Conservation (phyloP, 2,329 filamentous ascomycete genomes). For the Cercospora sp. region DNA sequence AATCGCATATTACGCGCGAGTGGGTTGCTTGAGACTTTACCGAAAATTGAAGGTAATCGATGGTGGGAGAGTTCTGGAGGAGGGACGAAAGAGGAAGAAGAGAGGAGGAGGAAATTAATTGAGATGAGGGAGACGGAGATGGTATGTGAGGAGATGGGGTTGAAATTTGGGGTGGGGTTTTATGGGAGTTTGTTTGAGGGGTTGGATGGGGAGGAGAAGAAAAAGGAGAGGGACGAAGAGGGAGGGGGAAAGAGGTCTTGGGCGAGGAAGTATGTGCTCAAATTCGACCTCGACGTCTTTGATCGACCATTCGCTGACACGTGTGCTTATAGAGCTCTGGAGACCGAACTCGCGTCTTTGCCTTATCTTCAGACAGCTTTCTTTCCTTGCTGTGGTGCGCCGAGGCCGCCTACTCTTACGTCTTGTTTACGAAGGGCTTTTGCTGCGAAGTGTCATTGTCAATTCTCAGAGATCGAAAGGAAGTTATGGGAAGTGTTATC, state of each 20-base stretch:
- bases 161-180: slow-evolving; percentile 35
- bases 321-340: slow-evolving; percentile 24
- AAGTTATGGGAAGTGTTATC: slow-evolving; percentile 39
- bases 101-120: slow-evolving; percentile 8
- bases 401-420: slow-evolving; percentile 33
- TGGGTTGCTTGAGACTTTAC: background rate
- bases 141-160: slow-evolving; percentile 37
- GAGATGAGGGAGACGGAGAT: slow-evolving; percentile 37
- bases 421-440: slow-evolving; percentile 34
- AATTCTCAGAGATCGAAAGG: slow-evolving; percentile 27
- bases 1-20: slow-evolving; percentile 35
- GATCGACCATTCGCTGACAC: no score
- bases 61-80: background rate
- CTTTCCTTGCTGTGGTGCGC: background rate
- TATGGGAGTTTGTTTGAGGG: slow-evolving; percentile 33
- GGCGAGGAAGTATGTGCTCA: slow-evolving; percentile 29
- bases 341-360: slow-evolving; percentile 31
- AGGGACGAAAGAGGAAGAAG: background rate
- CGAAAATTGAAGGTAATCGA: background rate
- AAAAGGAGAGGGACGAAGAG: background rate
- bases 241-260: slow-evolving; percentile 14
- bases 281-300: no score
- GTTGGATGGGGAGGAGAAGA: background rate
- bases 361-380: slow-evolving; percentile 21
- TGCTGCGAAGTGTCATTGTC: slow-evolving; percentile 27